Conservation (phyloP, 2,329 filamentous ascomycete genomes). For the Aspergillus texensis region DNA sequence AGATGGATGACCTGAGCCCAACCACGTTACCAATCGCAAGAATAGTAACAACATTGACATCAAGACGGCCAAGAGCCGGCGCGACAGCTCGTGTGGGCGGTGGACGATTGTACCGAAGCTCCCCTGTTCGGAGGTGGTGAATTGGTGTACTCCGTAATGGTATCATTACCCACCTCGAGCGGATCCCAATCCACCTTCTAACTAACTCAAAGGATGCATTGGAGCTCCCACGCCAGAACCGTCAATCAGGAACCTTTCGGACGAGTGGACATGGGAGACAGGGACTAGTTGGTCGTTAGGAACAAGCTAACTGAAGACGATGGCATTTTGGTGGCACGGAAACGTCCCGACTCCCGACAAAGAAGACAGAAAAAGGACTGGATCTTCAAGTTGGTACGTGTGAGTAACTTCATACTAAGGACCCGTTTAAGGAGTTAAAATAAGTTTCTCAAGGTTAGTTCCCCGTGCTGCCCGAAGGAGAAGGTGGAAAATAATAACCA, state of each 20-base stretch:
- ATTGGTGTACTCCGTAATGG: conserved; percentile 18
- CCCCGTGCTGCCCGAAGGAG: conserved; percentile 12
- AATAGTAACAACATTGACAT: neutral
- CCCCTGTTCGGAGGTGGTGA: conserved; percentile 18
- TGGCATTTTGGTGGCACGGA: conserved; percentile 10
- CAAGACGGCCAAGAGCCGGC: conserved; percentile 3
- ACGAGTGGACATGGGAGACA: conserved; percentile 2
- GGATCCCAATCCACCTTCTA: conserved; percentile 22
- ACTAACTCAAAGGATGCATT: conserved; percentile 14
- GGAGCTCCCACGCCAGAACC: conserved; percentile 14
- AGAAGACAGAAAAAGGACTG: conserved; percentile 8
- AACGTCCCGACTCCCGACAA: conserved; percentile 16
- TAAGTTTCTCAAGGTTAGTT: conserved; percentile 2
- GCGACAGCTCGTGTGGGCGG: conserved; percentile 20
- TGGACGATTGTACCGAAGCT: conserved; percentile 10
- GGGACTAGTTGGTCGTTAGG: conserved; percentile 7
- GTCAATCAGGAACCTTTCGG: conserved; percentile 17
- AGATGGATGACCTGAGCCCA: neutral
- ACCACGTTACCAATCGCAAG: neutral
- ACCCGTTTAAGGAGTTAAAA: conserved; percentile 3
- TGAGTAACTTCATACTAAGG: conserved; percentile 5
- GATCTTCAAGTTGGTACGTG: conserved; percentile 13
- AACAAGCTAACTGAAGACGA: conserved; percentile 1
- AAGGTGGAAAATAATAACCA: neutral
- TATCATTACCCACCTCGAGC: conserved; percentile 21